Evolutionary conservation across 495 filamentous ascomycete species (phyloP).

Genomic region (Entonaema liquescens): DNA sequence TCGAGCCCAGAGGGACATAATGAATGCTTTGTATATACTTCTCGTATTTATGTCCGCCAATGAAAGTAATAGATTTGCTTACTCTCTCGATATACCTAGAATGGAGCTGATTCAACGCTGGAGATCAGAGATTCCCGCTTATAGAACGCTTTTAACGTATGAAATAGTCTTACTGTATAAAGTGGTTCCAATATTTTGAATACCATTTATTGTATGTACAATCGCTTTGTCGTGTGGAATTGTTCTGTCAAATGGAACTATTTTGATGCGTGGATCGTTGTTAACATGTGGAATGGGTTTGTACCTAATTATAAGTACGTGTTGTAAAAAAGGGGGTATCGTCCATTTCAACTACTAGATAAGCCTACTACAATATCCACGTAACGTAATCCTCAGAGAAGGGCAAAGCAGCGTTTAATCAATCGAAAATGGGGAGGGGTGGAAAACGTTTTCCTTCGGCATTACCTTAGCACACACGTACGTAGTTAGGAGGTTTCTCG

Average conservation of each 20-base stretch:
- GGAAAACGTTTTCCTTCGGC: constrained; percentile 6
- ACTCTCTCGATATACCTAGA: background rate
- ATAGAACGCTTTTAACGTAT: too few species aligned
- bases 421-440: background rate
- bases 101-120: too few species aligned
- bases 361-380: constrained; percentile 32
- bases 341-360: constrained; percentile 46
- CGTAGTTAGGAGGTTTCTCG: background rate
- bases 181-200: too few species aligned
- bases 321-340: constrained; percentile 44
- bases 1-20: background rate
- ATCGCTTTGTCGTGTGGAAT: too few species aligned
- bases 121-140: too few species aligned
- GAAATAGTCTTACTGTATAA: too few species aligned
- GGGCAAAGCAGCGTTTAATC: background rate
- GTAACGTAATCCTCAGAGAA: background rate
- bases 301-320: too few species aligned
- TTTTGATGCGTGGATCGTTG: too few species aligned
- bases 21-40: constrained; percentile 15
- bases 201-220: too few species aligned
- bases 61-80: constrained; percentile 5
- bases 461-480: constrained; percentile 19
- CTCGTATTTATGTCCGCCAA: background rate
- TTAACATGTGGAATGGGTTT: too few species aligned
- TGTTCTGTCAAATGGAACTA: too few species aligned